Evolutionary conservation across 2,329 filamentous ascomycete species (phyloP), one percentile per base, ranked within the genome.

Genomic region (Fusarium clavum): DNA sequence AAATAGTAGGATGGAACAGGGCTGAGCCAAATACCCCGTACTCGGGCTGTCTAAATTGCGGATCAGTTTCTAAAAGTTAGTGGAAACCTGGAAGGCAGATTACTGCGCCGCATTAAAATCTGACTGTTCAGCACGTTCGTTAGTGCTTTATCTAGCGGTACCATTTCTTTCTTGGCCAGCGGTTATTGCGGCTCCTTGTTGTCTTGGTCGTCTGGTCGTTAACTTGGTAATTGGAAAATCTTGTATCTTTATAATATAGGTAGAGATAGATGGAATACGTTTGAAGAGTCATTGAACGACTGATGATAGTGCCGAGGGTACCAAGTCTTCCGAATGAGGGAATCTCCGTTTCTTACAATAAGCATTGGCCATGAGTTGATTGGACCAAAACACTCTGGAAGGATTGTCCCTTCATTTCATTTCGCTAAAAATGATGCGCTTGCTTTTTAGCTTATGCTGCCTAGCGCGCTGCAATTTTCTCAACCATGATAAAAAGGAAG

Each of bases 351-450:
- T 40, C 32, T 29, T 22, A 20, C 20, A 20, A 20, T 20, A 20
- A n/a, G 22, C 11, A 20, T 34, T 48, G 43, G 11, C 14, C 13
- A 25, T 27, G 4, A 16, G 20, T 3, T 43, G 12, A 57, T 64
- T 64, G 43, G 51, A 13, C 30, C n/a, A 47, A 11, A 40, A 49
- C 29, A 14, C 30, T 22, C 45, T n/a, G 18, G 25, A 64, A 64
- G 60, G 61, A 64, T 64, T 44, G 34, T 22, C n/a, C n/a, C 30
- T 44, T 38, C 34, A 40, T 27, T 22, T 64, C 45, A 64, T 64
- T 64, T 64, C 61, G 40, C 40, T 51, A 45, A 34, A 44, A 27
- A 29, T 20, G 27, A 20, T 45, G 14, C n/a, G 38, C 59, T 38
- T 34, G 27, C 27, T 41, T n/a, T 29, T 20, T 29, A 47, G 38